phyloP scores from a whole-genome alignment of 352 stramenopile genomes.

The Pythium brachiatum region DNA sequence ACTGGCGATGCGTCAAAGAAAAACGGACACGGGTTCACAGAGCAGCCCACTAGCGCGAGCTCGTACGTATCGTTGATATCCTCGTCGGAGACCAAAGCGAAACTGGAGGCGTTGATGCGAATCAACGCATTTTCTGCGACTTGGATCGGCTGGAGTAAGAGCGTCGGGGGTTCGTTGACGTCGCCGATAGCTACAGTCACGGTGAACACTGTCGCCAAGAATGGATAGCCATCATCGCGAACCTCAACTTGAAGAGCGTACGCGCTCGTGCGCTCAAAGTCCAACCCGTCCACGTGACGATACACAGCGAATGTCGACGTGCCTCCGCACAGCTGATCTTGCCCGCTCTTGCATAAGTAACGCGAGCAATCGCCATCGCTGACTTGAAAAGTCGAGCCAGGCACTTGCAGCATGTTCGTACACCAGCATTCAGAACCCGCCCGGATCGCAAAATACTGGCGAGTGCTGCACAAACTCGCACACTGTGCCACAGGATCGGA shows the following conservation, averaged over 20 bases:
- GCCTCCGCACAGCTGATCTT: conserved; percentile 19
- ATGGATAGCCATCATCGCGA: conserved; percentile 21
- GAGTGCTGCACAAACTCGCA: conserved; percentile 1
- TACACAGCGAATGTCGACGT: conserved; percentile 19
- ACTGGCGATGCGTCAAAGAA: conserved; percentile 9
- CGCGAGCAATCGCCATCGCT: conserved; percentile 12
- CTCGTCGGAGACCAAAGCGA: conserved; percentile 20
- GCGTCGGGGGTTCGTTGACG: conserved; percentile 24
- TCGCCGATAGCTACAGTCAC: conserved; percentile 14
- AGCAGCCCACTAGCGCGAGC: conserved; percentile 21
- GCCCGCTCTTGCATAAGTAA: conserved; percentile 7
- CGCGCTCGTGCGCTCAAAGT: conserved; percentile 21
- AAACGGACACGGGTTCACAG: conserved; percentile 23
- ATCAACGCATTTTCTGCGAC: conserved; percentile 12
- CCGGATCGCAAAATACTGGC: conserved; percentile 26
- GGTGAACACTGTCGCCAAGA: conserved; percentile 10
- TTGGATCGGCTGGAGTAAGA: conserved; percentile 17
- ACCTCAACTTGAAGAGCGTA: conserved; percentile 24
- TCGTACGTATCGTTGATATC: conserved; percentile 16
- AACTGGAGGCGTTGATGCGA: conserved; percentile 15
- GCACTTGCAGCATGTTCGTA: conserved; percentile 14
- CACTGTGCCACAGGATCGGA: conserved; percentile 14
- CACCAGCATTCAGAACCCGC: conserved; percentile 25
- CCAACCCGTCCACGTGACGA: conserved; percentile 21
- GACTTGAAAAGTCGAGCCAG: conserved; percentile 5